Evolutionary conservation across 1,284 basidiomycete genomes (phyloP).

Genomic region (Paramarasmius palmivorus): DNA sequence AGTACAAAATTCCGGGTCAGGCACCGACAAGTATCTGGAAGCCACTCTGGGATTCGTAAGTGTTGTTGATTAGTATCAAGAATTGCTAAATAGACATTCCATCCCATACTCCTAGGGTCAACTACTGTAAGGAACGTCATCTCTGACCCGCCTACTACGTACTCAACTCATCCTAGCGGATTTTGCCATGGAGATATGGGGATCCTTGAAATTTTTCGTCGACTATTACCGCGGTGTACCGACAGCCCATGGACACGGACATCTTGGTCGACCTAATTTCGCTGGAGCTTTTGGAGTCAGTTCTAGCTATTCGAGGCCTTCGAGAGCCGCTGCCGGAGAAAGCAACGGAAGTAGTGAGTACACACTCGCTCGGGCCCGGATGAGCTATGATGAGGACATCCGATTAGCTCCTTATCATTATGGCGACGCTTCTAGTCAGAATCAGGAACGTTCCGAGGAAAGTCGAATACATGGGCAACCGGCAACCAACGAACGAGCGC

Average conservation of each 20-base stretch:
- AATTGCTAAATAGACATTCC: neutral
- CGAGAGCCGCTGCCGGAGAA: slow-evolving; percentile 1
- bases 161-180: slow-evolving; percentile 43
- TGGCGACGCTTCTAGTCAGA: neutral
- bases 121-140: slow-evolving; percentile 50
- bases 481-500: neutral
- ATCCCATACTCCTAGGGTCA: slow-evolving; percentile 60
- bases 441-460: neutral
- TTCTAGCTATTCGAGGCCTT: slow-evolving; percentile 12
- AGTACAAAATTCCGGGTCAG: slow-evolving; percentile 50
- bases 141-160: slow-evolving; percentile 6
- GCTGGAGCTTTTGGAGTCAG: slow-evolving; percentile 54
- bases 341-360: slow-evolving; percentile 17
- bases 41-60: slow-evolving; percentile 74
- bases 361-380: slow-evolving; percentile 15
- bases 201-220: slow-evolving; percentile 64
- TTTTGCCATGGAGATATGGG: slow-evolving; percentile 62
- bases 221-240: slow-evolving; percentile 47
- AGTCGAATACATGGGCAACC: neutral
- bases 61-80: slow-evolving; percentile 12
- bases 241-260: slow-evolving; percentile 38
- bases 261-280: slow-evolving; percentile 37
- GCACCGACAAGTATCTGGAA: slow-evolving; percentile 53
- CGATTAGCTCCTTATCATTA: slow-evolving; percentile 41
- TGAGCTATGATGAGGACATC: slow-evolving; percentile 47